Base-by-base conservation (phyloP, 768 basidiomycete species). In the Hebeloma cylindrosporum region DNA sequence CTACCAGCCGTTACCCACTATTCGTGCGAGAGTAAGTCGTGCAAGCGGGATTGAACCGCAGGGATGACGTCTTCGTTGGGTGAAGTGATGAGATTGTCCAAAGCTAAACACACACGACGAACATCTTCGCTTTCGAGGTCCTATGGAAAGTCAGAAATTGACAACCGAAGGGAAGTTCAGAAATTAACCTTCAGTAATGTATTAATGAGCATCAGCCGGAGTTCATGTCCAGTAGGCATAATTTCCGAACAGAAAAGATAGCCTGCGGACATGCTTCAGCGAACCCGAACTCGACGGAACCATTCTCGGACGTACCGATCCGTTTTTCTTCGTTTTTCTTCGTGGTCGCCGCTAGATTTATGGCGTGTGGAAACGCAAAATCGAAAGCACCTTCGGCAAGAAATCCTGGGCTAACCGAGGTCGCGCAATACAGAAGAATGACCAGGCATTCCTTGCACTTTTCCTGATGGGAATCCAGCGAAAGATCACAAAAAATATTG, bases 201-300 rank as follows among this genome's bases (percentile, higher is more conserved):
- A 53, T 93, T 93, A 46, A 93, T 82, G 16, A 92, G 73, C 85
- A 93, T 90, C 17, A 93, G 69, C 39, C 80, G 77, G 23, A 91
- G 69, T 48, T 90, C 88, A 57, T 90, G 80, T 27, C 73, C 62
- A 6, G 67, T 56, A 28, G 80, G 77, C 81, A 93, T 88, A 16
- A 88, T 62, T 58, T 86, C 80, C 41, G 74, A 63, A 57, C 89
- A 91, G 59, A 88, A 91, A 5, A 84, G 63, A 65, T 92, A 92
- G 9, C 88, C 89, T 93, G 52, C 42, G 16, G 27, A 21, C 10
- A 13, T 11, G 39, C 31, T 43, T n/a, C 21, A 17, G 32, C 6
- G 39, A 28, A 11, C 20, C 51, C 31, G 32, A 45, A 23, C 26
- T 29, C n/a, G 20, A 7, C 7, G 11, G 18, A 7, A 31, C 4